phyloP scores from a whole-genome alignment of 139 green algal species.

The Chlorella sp. region DNA sequence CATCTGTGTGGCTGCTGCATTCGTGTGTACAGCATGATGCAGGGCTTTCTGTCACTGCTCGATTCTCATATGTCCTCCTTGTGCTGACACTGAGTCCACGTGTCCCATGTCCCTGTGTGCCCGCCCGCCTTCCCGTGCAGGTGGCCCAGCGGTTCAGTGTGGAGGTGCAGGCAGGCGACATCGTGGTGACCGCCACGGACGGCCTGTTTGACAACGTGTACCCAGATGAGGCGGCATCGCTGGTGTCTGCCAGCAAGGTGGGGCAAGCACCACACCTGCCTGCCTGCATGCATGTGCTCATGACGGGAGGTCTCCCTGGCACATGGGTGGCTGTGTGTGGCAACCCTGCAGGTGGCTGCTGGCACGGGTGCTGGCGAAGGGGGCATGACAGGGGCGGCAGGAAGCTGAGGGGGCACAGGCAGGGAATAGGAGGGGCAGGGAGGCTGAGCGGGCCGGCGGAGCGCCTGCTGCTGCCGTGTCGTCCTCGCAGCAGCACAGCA shows the following conservation, averaged over 20 bases:
- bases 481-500: too few species aligned
- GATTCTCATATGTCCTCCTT: too few species aligned
- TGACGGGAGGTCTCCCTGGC: too few species aligned
- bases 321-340: too few species aligned
- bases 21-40: too few species aligned
- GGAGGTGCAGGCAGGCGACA: conserved; percentile 81
- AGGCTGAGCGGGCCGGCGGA: not conserved
- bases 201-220: conserved; percentile 99
- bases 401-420: too few species aligned
- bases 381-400: too few species aligned
- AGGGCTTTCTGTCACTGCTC: too few species aligned
- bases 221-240: conserved; percentile 77
- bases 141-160: conserved; percentile 63
- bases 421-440: not conserved
- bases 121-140: not conserved
- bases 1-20: not conserved
- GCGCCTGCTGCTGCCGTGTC: too few species aligned
- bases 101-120: not conserved
- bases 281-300: too few species aligned
- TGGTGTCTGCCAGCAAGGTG: conserved; percentile 52
- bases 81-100: not conserved
- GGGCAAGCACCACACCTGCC: not conserved
- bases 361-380: not conserved
- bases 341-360: not conserved
- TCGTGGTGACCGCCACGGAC: conserved; percentile 93